Base-by-base conservation (phyloP, 768 basidiomycete genomes). In the Pleurotus tuber-regium region DNA sequence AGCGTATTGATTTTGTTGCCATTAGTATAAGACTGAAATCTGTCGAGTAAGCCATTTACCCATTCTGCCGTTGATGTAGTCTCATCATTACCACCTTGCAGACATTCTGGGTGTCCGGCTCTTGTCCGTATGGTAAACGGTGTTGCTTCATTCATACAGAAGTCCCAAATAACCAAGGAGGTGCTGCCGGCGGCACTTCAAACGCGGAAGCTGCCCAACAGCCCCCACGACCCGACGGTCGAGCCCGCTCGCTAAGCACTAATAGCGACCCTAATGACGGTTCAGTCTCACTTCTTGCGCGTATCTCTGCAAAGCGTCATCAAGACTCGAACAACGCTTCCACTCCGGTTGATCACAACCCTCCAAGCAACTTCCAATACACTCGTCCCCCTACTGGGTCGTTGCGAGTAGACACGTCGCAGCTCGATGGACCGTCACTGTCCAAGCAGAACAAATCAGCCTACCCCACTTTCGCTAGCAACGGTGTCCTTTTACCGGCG, bases 141-240 rank as follows among this genome's bases (percentile, higher is more conserved):
- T 94, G 92, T 68, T 94, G 92, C 72, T 94, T 94, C 78, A 93
- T 94, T 60, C 92, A 94, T 62, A 93, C 92, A 2, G 90, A 89
- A 61, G 75, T 91, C 39, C 88, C 90, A 14, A 74, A 76, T 39
- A 74, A 79, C n/a, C 84, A 80, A 23, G 71, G 74, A 16, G 71
- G 79, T 39, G 79, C 80, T 51, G 79, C 79, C 29, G 66, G 63
- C 39, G 68, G 66, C 33, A 66, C 71, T 31, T 62, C 71, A 10
- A 53, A 59, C 8, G 55, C 67, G 18, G 72, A 75, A 16, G 78
- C 75, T 28, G 75, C 75, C 23, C 68, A 75, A 23, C 74, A 83
- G 30, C 82, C 80, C 28, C 77, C 81, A 43, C 74, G 78, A 50
- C 62, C 71, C 29, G 78, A 80, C 63, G 77, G 76, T 10, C 83